Base-by-base conservation (phyloP, 108 stramenopile species). In the Cyclotella choctawhatcheeana region DNA sequence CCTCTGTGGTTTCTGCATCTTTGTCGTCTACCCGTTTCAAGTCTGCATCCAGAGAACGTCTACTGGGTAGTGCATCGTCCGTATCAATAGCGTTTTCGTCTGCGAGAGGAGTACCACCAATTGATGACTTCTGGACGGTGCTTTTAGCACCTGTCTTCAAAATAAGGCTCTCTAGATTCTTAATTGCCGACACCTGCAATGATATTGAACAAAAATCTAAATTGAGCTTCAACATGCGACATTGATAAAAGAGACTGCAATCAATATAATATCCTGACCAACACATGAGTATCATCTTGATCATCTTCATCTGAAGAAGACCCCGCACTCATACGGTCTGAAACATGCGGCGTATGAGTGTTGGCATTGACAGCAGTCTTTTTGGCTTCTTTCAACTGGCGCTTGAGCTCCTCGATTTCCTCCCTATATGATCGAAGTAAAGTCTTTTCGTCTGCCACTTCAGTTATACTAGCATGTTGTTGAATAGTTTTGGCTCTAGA, bases 401-500 rank as follows among this genome's bases (percentile, higher is more conserved):
- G 81, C 55, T 89, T 89, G 61, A 97, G 71, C 71, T 88, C 86
- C 52, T 88, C 87, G 59, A 95, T 95, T 74, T 95, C 93, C 60
- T 89, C 86, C 24, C 85, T 52, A 67, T 95, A 95, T 29, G 81
- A 83, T 67, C 89, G 82, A 30, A 95, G 69, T 66, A 95, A 59
- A n/a, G 90, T 95, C 51, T 83, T 86, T 63, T 95, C 91, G 44
- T 89, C 86, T 6, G 74, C 69, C 12, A 85, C 77, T 63, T 88
- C 87, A 30, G 86, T 88, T 20, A 95, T 79, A 6, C 72, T 73
- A 10, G 91, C 95, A 58, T 92, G 87, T 72, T 98, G 96, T 51
- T 89, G 81, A 72, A 98, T 94, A 35, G 69, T 81, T 73, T 96
- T 97, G 48, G 97, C 97, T 17, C 96, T 86, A 45, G 81, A 84